Evolutionary conservation across 2,329 filamentous ascomycete species (phyloP), one percentile per base, ranked within the genome.

Genomic region (Phaeosphaeria sp.): DNA sequence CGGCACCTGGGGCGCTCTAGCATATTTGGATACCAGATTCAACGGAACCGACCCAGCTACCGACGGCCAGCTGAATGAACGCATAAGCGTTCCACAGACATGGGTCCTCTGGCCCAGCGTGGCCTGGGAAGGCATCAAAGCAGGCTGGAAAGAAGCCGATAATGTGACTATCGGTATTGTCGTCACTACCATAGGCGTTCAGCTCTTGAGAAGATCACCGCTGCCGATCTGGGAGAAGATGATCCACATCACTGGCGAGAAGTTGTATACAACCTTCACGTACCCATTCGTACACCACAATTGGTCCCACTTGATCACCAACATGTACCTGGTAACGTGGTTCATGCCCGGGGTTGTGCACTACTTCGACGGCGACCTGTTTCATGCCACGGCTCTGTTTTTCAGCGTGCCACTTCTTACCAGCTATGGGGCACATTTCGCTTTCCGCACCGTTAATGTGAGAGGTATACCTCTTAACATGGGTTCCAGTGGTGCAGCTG

Each of bases 71-170:
- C 49, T 50, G 2, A 30, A 50, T 22, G 49, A 54, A 21, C 58
- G 58, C 10, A 27, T 27, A 21, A 39, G 58, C 33, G 42, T 55
- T 9, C 55, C 63, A 4, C 56, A 60, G 23, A 54, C 55, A 6
- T 65, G 63, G 63, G 58, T 52, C 17, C 46, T 65, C 13, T 63
- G 56, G 5, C 60, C 60, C 7, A 54, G 46, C 7, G 43, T 63
- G 6, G 23, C 62, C 15, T 47, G 23, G 22, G 56, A 63, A 22
- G 63, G 60, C 15, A 21, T 59, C 22, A 58, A 53, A 42, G 51
- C 56, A 43, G 56, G 50, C 23, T 65, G 60, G 60, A 41, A 54
- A 1, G 60, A 65, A 21, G 50, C 62, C n/a, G 63, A 65, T 41
- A 54, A 46, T 4, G 49, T 63, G n/a, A 65, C 62, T 2, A 59